Evolutionary conservation across 441 rosid species (phyloP).

Genomic region (Adansonia grandidieri): DNA sequence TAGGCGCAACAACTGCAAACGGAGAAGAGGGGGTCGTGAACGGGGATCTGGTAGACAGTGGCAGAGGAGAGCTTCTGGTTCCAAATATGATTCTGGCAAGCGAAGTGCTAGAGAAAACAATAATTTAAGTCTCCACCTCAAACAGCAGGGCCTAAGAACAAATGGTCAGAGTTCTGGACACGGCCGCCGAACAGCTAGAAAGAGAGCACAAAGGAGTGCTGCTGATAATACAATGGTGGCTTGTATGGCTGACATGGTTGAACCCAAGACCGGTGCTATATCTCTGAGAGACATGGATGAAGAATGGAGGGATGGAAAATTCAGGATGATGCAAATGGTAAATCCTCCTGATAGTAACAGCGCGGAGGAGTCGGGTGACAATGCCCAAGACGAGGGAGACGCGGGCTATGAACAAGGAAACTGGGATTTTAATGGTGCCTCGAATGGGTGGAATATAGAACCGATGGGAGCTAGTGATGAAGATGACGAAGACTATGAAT

Average conservation of each 20-base stretch:
- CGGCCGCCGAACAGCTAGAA: constrained; percentile 80
- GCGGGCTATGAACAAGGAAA: constrained; percentile 57
- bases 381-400: constrained; percentile 58
- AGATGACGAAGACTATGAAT: constrained; percentile 52
- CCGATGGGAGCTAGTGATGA: constrained; percentile 57
- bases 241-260: constrained; percentile 38
- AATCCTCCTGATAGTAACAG: constrained; percentile 64
- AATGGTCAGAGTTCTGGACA: constrained; percentile 55
- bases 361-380: constrained; percentile 70
- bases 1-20: constrained; percentile 48
- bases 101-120: constrained; percentile 39
- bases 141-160: constrained; percentile 38
- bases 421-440: constrained; percentile 44
- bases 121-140: constrained; percentile 36
- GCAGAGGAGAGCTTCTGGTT: constrained; percentile 50
- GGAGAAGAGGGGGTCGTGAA: constrained; percentile 63
- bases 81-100: constrained; percentile 47
- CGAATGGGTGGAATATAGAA: constrained; percentile 52
- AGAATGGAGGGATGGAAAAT: constrained; percentile 60
- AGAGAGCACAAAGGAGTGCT: constrained; percentile 59
- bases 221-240: constrained; percentile 39
- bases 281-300: constrained; percentile 53
- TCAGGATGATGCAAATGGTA: constrained; percentile 44
- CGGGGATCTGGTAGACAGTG: constrained; percentile 57
- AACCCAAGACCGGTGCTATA: constrained; percentile 40